Evolutionary conservation across 495 filamentous ascomycete species (phyloP).

Genomic region (Talaromyces trachyspermus): DNA sequence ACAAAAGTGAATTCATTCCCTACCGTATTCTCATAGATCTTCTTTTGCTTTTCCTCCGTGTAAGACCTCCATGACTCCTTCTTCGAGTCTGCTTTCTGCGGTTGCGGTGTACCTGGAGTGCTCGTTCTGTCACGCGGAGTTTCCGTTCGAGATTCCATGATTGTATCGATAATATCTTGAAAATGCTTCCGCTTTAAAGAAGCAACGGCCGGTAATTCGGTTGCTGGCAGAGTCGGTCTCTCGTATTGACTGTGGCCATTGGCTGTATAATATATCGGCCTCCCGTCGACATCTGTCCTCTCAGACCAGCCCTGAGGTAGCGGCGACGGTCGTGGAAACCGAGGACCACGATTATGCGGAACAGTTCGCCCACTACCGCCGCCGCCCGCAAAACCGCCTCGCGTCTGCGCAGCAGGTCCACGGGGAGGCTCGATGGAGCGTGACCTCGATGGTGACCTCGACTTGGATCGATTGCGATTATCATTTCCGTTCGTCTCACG

Average conservation of each 20-base stretch:
- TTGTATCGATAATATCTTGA: slow-evolving; percentile 79
- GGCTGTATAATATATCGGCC: slow-evolving; percentile 73
- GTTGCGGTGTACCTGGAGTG: slow-evolving; percentile 42
- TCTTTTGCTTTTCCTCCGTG: slow-evolving; percentile 80
- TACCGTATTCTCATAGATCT: slow-evolving; percentile 87
- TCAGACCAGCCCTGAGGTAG: slow-evolving; percentile 78
- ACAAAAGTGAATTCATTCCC: slow-evolving; percentile 17
- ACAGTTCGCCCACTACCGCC: too few species aligned
- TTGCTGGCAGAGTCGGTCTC: slow-evolving; percentile 59
- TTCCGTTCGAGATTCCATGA: slow-evolving; percentile 61
- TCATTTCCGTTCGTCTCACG: slow-evolving; percentile 55
- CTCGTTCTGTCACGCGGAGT: slow-evolving; percentile 56
- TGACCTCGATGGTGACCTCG: slow-evolving; percentile 46
- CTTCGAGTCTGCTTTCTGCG: slow-evolving; percentile 47
- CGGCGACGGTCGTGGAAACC: slow-evolving; percentile 46
- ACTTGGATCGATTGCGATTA: slow-evolving; percentile 48
- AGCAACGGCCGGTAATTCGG: slow-evolving; percentile 50
- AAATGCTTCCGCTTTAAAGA: slow-evolving; percentile 61
- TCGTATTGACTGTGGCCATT: slow-evolving; percentile 73
- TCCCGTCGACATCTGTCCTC: slow-evolving; percentile 54
- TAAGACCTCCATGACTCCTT: slow-evolving; percentile 74
- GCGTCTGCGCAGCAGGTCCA: slow-evolving; percentile 44
- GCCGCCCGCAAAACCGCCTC: slow-evolving; percentile 59
- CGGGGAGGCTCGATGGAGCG: slow-evolving; percentile 45
- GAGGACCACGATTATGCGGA: slow-evolving; percentile 50